Conservation (phyloP, 176 grass and related monocot genomes). For the Bromus sterilis region DNA sequence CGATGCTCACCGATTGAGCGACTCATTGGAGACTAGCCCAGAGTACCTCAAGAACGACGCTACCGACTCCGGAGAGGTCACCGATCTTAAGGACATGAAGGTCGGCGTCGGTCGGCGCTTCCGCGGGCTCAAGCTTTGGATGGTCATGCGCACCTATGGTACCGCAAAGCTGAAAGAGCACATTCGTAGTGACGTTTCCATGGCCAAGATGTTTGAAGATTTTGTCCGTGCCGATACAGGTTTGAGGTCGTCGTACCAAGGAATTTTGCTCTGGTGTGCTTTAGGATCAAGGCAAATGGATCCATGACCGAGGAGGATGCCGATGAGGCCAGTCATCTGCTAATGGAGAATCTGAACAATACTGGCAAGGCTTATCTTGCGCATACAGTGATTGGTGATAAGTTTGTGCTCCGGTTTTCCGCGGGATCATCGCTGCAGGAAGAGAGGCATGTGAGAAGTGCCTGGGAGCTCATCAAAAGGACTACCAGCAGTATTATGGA, state of each 20-base stretch:
- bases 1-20: neutral
- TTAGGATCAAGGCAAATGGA: neutral
- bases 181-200: neutral
- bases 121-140: slow-evolving; percentile 4
- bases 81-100: neutral
- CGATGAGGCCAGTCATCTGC: neutral
- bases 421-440: neutral
- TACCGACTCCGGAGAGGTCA: neutral
- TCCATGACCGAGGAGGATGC: neutral
- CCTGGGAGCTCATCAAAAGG: neutral
- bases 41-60: neutral
- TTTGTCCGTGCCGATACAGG: neutral
- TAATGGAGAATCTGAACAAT: neutral
- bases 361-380: neutral
- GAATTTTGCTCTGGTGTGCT: neutral
- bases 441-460: neutral
- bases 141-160: neutral
- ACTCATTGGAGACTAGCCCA: neutral
- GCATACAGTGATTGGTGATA: neutral
- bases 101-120: neutral
- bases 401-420: neutral
- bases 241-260: neutral
- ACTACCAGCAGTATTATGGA: neutral
- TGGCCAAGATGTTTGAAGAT: slow-evolving; percentile 1
- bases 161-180: neutral